Percentiles rank a stretch among this genome's conserved stretches.
Evolutionary conservation across 805 yeast species (phyloP).

Genomic region (Ogataea populi-albae): DNA sequence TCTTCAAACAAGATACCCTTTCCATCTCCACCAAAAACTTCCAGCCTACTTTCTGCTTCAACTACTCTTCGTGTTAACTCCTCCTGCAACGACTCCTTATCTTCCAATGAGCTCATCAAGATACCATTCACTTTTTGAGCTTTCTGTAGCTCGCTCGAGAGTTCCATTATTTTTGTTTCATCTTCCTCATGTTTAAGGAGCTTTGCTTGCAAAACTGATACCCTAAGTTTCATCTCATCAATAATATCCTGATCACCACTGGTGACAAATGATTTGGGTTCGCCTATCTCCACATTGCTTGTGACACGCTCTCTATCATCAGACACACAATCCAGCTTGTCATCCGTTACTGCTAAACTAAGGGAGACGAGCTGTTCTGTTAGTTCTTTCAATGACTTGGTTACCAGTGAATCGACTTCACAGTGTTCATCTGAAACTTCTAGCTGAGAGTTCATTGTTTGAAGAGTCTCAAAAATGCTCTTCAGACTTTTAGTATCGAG

Average conservation of each 20-base stretch:
- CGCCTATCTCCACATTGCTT: no score
- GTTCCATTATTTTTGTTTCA: slow-evolving; percentile 26
- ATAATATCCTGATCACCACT: slow-evolving; percentile 21
- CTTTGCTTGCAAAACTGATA: slow-evolving; percentile 44
- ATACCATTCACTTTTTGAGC: slow-evolving; percentile 23
- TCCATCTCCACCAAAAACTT: slow-evolving; percentile 11
- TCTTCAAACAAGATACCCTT: slow-evolving; percentile 11
- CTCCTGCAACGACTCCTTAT: slow-evolving; percentile 11
- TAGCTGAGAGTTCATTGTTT: slow-evolving; percentile 1
- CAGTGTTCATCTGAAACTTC: slow-evolving; percentile 6
- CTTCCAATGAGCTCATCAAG: slow-evolving; percentile 15
- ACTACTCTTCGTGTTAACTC: slow-evolving; percentile 2
- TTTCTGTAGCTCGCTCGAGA: slow-evolving; percentile 21
- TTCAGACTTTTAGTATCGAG: slow-evolving; percentile 1
- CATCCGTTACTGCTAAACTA: no score
- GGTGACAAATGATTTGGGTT: neutral
- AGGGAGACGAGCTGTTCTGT: no score
- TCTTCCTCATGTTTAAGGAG: slow-evolving; percentile 33
- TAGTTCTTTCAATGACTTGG: no score
- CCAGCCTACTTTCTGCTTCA: slow-evolving; percentile 9
- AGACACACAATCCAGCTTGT: no score
- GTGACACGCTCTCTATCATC: no score
- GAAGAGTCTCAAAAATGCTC: neutral
- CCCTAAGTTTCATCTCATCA: slow-evolving; percentile 44
- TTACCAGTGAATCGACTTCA: no score